These are phyloP conservation scores for Kodamaea laetipori DNA, from an alignment of 805 yeast genomes.

Conservation along the genomic window DNA sequence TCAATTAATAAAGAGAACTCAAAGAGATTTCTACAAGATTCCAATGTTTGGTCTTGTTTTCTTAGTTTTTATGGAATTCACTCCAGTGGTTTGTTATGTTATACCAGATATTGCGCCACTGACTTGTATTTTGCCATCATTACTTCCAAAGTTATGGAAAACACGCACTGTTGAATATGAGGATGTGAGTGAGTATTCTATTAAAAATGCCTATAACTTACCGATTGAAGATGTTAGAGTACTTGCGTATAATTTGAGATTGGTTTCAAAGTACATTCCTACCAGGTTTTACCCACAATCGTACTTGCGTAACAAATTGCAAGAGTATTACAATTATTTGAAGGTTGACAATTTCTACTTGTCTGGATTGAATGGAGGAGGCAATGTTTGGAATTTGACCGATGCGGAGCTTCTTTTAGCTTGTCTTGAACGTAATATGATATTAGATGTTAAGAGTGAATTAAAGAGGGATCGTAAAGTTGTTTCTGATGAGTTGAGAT, in stretches of 20 bases:
- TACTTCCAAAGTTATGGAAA: constrained; percentile 40
- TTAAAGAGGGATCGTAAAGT: constrained; percentile 16
- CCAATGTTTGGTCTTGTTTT: constrained; percentile 54
- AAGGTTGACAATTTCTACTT: constrained; percentile 55
- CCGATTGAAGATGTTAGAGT: constrained; percentile 39
- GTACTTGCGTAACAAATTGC: constrained; percentile 37
- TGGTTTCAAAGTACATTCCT: constrained; percentile 45
- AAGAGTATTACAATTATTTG: constrained; percentile 45
- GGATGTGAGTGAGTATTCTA: constrained; percentile 28
- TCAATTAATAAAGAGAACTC: constrained; percentile 53
- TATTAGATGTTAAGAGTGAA: constrained; percentile 33
- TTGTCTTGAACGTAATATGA: constrained; percentile 58
- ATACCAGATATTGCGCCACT: constrained; percentile 60
- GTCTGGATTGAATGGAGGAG: constrained; percentile 37
- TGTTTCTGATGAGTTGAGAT: constrained; percentile 31
- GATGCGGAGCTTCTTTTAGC: constrained; percentile 54
- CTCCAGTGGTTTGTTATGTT: constrained; percentile 54
- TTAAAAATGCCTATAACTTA: constrained; percentile 51
- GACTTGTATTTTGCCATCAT: constrained; percentile 56
- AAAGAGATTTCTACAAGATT: constrained; percentile 50
- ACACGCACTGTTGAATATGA: constrained; percentile 18
- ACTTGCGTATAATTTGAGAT: constrained; percentile 37
- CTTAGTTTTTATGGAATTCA: constrained; percentile 53
- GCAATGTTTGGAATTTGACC: constrained; percentile 48
- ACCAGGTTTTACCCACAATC: constrained; percentile 38